phyloP scores from a whole-genome alignment of 345 rosid genomes.

The Crucihimalaya himalaica region DNA sequence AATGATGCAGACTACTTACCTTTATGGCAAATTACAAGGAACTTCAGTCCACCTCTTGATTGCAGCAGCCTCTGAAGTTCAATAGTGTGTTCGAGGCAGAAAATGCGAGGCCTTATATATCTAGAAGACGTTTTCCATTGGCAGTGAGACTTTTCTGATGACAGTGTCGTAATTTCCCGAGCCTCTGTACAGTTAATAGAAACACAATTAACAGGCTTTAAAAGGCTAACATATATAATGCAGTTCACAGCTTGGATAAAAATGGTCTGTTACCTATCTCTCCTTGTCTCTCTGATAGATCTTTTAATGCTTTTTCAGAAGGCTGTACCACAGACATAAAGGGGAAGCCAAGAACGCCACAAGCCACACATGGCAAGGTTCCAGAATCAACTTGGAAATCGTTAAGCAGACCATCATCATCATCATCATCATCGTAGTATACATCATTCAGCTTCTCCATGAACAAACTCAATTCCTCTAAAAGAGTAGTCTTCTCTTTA shows the following conservation, averaged over 20 bases:
- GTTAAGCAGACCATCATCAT: slow-evolving; percentile 65
- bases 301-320: slow-evolving; percentile 49
- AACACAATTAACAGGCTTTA: slow-evolving; percentile 6
- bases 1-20: slow-evolving; percentile 52
- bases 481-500: slow-evolving; percentile 50
- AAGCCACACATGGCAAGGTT: slow-evolving; percentile 83
- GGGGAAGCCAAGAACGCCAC: slow-evolving; percentile 99
- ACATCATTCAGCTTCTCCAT: slow-evolving; percentile 77
- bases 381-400: slow-evolving; percentile 97
- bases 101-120: slow-evolving; percentile 77
- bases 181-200: slow-evolving; percentile 34
- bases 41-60: slow-evolving; percentile 78
- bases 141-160: slow-evolving; percentile 21
- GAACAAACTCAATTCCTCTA: slow-evolving; percentile 80
- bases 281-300: slow-evolving; percentile 17
- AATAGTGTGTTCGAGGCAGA: slow-evolving; percentile 92
- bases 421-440: slow-evolving; percentile 54
- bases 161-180: slow-evolving; percentile 35
- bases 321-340: slow-evolving; percentile 96
- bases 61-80: slow-evolving; percentile 71
- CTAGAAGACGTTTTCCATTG: slow-evolving; percentile 63
- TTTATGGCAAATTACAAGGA: slow-evolving; percentile 91
- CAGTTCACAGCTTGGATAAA: slow-evolving; percentile 15
- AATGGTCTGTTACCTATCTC: slow-evolving; percentile 31
- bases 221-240: slow-evolving; percentile 12